Conservation (phyloP, 2,329 filamentous ascomycete genomes). For the Verticillium albo-atrum region DNA sequence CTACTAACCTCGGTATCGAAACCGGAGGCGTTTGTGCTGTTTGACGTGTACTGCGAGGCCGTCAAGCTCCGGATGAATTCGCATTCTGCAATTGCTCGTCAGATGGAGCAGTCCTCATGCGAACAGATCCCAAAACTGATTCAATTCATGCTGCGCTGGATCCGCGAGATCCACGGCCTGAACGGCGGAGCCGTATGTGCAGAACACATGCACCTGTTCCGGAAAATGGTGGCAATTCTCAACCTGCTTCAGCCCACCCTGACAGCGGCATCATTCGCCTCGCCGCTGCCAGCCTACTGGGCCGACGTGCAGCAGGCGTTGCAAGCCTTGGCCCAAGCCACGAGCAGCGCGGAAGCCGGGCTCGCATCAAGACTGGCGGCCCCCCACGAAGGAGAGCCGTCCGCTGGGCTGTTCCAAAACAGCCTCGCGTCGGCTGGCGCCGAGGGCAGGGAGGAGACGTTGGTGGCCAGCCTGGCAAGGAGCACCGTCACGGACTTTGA, state of each 20-base stretch:
- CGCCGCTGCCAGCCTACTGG: not conserved
- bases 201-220: conserved; percentile 18
- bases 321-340: conserved; percentile 1
- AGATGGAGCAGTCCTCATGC: conserved; percentile 29
- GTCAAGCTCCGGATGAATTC: conserved; percentile 30
- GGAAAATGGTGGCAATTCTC: conserved; percentile 10
- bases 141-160: conserved; percentile 17
- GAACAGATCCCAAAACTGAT: conserved; percentile 18
- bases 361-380: not conserved
- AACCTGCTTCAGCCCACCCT: conserved; percentile 15
- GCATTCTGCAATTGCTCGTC: conserved; percentile 27
- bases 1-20: conserved; percentile 31
- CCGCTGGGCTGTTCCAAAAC: conserved; percentile 15
- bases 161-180: conserved; percentile 6
- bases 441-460: conserved; percentile 15
- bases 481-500: conserved; percentile 40
- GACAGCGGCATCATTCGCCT: conserved; percentile 9
- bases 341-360: conserved; percentile 3
- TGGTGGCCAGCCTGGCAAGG: conserved; percentile 33
- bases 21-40: conserved; percentile 37
- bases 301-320: conserved; percentile 4
- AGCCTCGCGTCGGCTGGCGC: not conserved
- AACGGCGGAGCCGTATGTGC: conserved; percentile 4
- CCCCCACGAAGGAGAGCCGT: not conserved
- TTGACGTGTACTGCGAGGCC: conserved; percentile 46